These are phyloP conservation scores for Tylopilus orsonianus DNA, from an alignment of 1,284 basidiomycete genomes.

Conservation along the genomic window DNA sequence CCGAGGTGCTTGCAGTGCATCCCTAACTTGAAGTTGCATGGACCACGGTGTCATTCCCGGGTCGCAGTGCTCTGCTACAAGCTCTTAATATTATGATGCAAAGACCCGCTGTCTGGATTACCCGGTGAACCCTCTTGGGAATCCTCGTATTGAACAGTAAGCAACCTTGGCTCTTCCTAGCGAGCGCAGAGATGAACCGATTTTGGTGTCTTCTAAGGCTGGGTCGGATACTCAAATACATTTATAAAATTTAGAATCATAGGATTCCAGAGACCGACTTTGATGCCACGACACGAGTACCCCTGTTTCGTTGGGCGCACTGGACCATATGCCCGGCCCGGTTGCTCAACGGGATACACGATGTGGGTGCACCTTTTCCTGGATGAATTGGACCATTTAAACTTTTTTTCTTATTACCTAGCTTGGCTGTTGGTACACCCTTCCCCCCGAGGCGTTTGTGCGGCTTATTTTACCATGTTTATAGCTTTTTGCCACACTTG, in stretches of 20 bases:
- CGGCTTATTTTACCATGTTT: slow-evolving; percentile 7
- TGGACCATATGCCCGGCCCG: neutral
- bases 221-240: neutral
- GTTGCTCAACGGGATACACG: neutral
- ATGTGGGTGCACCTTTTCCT: neutral
- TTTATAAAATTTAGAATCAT: too few relatives aligned
- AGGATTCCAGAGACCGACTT: slow-evolving; percentile 5
- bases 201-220: slow-evolving; percentile 3
- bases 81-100: neutral
- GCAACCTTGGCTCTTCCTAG: neutral
- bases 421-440: neutral
- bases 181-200: neutral
- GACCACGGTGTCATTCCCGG: too few relatives aligned
- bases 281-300: neutral
- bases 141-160: too few relatives aligned
- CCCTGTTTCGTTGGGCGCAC: slow-evolving; percentile 1
- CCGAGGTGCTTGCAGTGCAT: neutral
- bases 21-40: neutral
- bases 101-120: slow-evolving; percentile 3
- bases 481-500: slow-evolving; percentile 1
- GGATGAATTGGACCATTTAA: neutral
- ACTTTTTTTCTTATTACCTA: neutral
- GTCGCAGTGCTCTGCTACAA: too few relatives aligned
- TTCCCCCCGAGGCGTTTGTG: slow-evolving; percentile 23
- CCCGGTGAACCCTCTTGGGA: neutral